Evolutionary conservation across 768 basidiomycete genomes (phyloP).

Genomic region (Cyathus striatus): DNA sequence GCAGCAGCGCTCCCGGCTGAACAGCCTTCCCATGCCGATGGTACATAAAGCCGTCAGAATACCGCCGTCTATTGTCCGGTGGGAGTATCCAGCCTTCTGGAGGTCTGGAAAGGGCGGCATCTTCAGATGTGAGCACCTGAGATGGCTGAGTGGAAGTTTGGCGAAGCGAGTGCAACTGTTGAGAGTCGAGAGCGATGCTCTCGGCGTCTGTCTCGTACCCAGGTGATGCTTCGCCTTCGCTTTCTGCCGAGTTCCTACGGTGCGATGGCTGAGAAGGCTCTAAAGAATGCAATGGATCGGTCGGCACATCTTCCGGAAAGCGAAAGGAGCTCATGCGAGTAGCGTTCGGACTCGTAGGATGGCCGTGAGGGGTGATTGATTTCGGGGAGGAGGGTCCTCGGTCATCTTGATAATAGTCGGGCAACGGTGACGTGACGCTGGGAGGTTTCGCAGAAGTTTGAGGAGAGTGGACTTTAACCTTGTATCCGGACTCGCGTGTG

Average conservation of each 20-base stretch:
- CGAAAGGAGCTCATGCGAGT: slow-evolving; percentile 12
- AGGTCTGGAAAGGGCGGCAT: slow-evolving; percentile 7
- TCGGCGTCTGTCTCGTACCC: slow-evolving; percentile 35
- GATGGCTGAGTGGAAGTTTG: slow-evolving; percentile 21
- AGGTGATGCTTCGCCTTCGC: slow-evolving; percentile 26
- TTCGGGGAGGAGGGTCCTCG: neutral
- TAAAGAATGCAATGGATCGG: neutral
- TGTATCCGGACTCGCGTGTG: slow-evolving; percentile 59
- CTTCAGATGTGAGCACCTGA: slow-evolving; percentile 21
- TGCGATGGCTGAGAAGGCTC: neutral
- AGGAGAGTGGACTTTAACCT: slow-evolving; percentile 27
- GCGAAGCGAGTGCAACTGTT: slow-evolving; percentile 12
- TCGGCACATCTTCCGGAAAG: slow-evolving; percentile 11
- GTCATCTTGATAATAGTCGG: neutral
- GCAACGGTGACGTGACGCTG: neutral
- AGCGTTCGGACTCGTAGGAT: slow-evolving; percentile 3
- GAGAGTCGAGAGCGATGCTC: slow-evolving; percentile 17
- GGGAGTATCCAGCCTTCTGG: slow-evolving; percentile 1
- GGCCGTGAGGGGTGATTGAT: neutral
- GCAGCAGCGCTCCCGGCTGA: slow-evolving; percentile 9
- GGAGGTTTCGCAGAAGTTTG: slow-evolving; percentile 1
- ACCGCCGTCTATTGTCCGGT: neutral
- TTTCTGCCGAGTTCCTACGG: slow-evolving; percentile 18
- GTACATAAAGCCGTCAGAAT: neutral
- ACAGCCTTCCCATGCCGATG: slow-evolving; percentile 4